Evolutionary conservation across 768 basidiomycete species (phyloP), one percentile per base, ranked within the genome.

Genomic region (Calocera cornea): DNA sequence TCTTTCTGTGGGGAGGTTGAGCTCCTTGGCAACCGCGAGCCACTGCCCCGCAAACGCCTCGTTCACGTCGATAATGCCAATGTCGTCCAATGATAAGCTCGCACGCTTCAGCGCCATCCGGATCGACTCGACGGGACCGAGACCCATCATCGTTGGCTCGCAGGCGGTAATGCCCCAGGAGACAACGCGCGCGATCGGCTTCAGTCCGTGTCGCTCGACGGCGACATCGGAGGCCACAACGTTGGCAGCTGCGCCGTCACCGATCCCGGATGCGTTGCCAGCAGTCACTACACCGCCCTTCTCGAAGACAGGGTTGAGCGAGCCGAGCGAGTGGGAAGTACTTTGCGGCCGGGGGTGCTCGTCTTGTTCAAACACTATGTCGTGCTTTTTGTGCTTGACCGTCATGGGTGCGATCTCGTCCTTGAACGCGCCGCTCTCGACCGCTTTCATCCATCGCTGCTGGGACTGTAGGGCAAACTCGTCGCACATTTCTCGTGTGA

Each of bases 1-100:
- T 63, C 71, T 72, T 5, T 74, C 72, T 19, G 60, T 71, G 5
- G 76, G 76, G 1, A 79, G 72, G 29, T 74, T 76, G 8, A 79
- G 74, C 70, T 77, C 77, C 60, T 69, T 74, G 67, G 77, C 76
- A 7, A 78, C 77, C 1, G 76, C 74, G 7, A 79, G 70, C 75
- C 76, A 79, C 67, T 79, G 78, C 1, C 75, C 77, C 0, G 78
- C 78, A 66, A 79, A 79, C 1, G 78, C 78, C 75, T 77, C 76
- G 67, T 77, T 77, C 33, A 76, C 71, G 41, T 76, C 76, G 44
- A 76, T 74, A 24, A 75, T 64, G 69, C 78, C 78, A 69, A 79
- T 79, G 66, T 78, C 77, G 14, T 66, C 70, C 3, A 79, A 68
- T 16, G 60, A 71, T 68, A 73, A 27, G n/a, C 60, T 65, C 0